Conservation (phyloP, 768 basidiomycete genomes). For the Phallus indusiatus region DNA sequence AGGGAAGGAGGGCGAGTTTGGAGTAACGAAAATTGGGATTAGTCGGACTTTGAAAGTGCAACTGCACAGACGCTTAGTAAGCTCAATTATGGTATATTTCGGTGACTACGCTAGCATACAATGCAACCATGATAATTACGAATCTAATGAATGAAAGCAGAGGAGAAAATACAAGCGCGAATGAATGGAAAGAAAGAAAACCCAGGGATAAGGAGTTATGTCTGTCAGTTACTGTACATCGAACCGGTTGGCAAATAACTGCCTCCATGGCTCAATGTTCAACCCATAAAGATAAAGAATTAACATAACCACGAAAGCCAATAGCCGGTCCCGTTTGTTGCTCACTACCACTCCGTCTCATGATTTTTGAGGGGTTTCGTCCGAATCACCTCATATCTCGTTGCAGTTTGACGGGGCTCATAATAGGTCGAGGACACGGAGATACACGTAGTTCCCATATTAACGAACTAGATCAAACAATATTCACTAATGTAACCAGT, state of each 20-base stretch:
- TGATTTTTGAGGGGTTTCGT: no score
- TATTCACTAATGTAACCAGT: slow-evolving; percentile 10
- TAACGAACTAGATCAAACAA: slow-evolving; percentile 25
- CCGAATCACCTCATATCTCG: no score
- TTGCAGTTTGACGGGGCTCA: no score
- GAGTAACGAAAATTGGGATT: slow-evolving; percentile 12
- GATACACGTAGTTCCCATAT: slow-evolving; percentile 14
- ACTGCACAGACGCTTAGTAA: slow-evolving; percentile 8
- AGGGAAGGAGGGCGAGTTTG: slow-evolving; percentile 6
- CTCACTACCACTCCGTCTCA: no score
- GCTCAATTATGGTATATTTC: not conserved
- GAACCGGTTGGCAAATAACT: no score
- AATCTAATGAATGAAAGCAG: slow-evolving; percentile 17
- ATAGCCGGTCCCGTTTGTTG: no score
- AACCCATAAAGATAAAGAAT: no score
- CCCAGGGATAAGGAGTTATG: not conserved
- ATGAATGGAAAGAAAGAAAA: not conserved
- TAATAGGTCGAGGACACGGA: no score
- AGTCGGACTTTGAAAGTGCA: slow-evolving; percentile 14
- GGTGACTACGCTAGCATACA: slow-evolving; percentile 32
- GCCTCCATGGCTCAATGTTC: no score
- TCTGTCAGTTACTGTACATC: not conserved
- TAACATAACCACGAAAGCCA: no score
- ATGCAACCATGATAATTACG: slow-evolving; percentile 32
- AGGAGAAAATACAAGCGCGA: not conserved